These are phyloP conservation scores for Lachancea quebecensis DNA, from an alignment of 805 yeast genomes.

Conservation along the genomic window DNA sequence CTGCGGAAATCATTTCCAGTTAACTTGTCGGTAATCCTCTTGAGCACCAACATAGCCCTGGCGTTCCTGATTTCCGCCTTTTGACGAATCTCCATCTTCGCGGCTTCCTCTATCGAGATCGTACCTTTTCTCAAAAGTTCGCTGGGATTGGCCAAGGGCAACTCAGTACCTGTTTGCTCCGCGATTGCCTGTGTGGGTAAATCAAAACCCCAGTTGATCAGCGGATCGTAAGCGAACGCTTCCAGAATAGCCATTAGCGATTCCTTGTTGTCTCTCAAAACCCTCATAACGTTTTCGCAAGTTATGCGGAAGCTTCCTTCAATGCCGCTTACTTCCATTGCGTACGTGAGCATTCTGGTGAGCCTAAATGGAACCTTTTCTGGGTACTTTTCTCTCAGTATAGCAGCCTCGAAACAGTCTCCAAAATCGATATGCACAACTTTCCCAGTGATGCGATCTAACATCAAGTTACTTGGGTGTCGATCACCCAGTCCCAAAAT, in stretches of 20 bases:
- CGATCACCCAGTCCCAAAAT: constrained; percentile 95
- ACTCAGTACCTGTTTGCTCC: constrained; percentile 62
- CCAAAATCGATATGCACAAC: constrained; percentile 98
- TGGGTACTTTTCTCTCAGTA: constrained; percentile 91
- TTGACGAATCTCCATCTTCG: constrained; percentile 60
- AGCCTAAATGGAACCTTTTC: constrained; percentile 96
- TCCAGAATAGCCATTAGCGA: constrained; percentile 96
- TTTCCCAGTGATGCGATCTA: constrained; percentile 89
- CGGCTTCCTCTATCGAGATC: constrained; percentile 72
- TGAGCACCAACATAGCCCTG: constrained; percentile 83
- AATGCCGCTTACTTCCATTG: constrained; percentile 98
- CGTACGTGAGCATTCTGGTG: constrained; percentile 94
- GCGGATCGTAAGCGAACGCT: constrained; percentile 97
- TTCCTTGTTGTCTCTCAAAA: constrained; percentile 87
- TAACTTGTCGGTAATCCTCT: constrained; percentile 83
- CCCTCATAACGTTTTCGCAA: constrained; percentile 95
- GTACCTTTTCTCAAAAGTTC: constrained; percentile 66
- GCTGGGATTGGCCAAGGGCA: constrained; percentile 61
- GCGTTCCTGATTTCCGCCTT: constrained; percentile 71
- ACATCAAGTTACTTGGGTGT: constrained; percentile 95
- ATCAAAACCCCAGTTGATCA: constrained; percentile 98
- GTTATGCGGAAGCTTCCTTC: constrained; percentile 97
- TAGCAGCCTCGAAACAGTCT: constrained; percentile 98
- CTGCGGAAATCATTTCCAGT: constrained; percentile 89
- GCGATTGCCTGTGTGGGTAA: constrained; percentile 75